phyloP scores from a whole-genome alignment of 176 grass and related monocot species.

The Pharus latifolius region DNA sequence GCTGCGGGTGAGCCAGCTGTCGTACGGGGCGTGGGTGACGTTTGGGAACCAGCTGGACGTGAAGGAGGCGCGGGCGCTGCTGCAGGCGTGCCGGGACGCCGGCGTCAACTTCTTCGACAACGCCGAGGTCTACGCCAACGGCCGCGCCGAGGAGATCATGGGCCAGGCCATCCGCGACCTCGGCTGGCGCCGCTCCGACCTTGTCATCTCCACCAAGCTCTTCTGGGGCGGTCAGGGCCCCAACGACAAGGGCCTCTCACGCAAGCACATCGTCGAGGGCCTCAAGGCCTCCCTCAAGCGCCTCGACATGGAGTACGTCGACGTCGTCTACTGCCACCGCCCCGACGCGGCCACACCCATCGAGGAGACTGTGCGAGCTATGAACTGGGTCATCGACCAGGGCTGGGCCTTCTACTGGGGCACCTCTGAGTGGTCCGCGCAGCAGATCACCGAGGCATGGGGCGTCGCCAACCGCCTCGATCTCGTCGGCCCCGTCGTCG shows the following conservation, averaged over 20 bases:
- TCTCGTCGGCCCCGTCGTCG: constrained; percentile 83
- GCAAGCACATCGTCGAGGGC: constrained; percentile 93
- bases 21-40: constrained; percentile 81
- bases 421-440: constrained; percentile 81
- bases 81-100: constrained; percentile 78
- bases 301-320: constrained; percentile 90
- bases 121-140: constrained; percentile 91
- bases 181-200: constrained; percentile 81
- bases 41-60: constrained; percentile 98
- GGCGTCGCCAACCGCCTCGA: constrained; percentile 62
- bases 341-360: constrained; percentile 74
- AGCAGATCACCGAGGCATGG: constrained; percentile 96
- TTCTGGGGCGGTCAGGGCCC: constrained; percentile 91
- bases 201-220: constrained; percentile 98
- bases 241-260: constrained; percentile 97
- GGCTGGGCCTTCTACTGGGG: constrained; percentile 98
- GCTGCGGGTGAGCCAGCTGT: constrained; percentile 83
- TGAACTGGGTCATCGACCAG: constrained; percentile 92
- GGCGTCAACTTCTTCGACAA: constrained; percentile 99
- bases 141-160: constrained; percentile 99
- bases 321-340: constrained; percentile 77
- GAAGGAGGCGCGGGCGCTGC: constrained; percentile 83
- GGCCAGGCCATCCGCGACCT: constrained; percentile 96
- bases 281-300: constrained; percentile 54
- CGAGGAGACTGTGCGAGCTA: constrained; percentile 87